Base-by-base conservation (phyloP, 768 basidiomycete genomes). In the Gyrodon lividus region DNA sequence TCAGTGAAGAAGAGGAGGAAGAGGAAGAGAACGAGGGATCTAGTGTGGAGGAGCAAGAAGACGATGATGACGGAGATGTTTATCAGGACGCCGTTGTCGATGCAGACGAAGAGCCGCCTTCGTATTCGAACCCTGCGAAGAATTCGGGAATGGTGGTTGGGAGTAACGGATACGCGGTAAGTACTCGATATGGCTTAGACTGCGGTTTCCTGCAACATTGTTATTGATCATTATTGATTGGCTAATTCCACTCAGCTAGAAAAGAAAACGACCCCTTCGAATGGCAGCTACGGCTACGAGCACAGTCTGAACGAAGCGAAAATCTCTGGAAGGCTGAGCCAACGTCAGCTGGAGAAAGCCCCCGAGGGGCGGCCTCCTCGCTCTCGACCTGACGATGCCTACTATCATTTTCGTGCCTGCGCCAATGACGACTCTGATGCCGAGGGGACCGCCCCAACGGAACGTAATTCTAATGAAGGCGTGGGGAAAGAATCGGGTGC, bases 341-440 rank as follows among this genome's bases (percentile, higher is more conserved):
- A 77, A 59, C 80, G 88, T 41, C 83, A 81, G 61, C 77, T 81
- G 69, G 89, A 87, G 65, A 88, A 89, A 70, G 84, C 87, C 9
- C 84, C 87, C 0, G 86, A 84, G 61, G 81, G 80, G 6, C 74
- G 76, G 17, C 38, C 55, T 9, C 77, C 75, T 10, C 76, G 70
- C 51, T 31, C 48, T 6, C 28, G 28, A 28, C 28, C 28, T 3
- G 5, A 10, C 8, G 19, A 16, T 34, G 50, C 43, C 23, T 47
- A 20, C 4, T 22, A 19, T 35, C 50, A 26, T 24, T 45, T 48
- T 4, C 47, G 55, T 26, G 17, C 38, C 12, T 17, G 19, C 16
- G 52, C 51, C 42, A 63, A 59, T 41, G 51, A 52, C 7, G 26
- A 4, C 19, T 43, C 55, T 38, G 58, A 60, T 20, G 23, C 24